Conservation (phyloP, 2,329 filamentous ascomycete genomes). For the Botrytis aclada region DNA sequence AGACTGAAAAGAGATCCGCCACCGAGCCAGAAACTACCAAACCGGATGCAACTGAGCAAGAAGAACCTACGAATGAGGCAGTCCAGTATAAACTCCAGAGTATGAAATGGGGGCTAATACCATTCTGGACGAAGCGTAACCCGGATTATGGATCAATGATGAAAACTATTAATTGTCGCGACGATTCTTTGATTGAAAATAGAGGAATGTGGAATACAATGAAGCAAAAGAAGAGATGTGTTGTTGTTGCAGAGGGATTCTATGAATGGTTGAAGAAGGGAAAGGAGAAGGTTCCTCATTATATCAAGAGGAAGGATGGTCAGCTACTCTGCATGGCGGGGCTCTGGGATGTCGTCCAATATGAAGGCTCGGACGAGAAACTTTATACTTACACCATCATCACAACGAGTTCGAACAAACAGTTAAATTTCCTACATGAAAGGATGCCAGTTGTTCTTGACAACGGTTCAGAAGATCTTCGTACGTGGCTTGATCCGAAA, state of each 20-base stretch:
- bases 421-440: slow-evolving; percentile 84
- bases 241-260: slow-evolving; percentile 87
- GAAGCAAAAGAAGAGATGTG: slow-evolving; percentile 84
- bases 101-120: slow-evolving; percentile 95
- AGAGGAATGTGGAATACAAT: slow-evolving; percentile 89
- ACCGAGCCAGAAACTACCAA: slow-evolving; percentile 19
- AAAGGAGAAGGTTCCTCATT: slow-evolving; percentile 83
- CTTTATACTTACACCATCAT: slow-evolving; percentile 91
- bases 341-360: slow-evolving; percentile 84
- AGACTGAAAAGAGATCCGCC: slow-evolving; percentile 27
- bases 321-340: slow-evolving; percentile 82
- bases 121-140: slow-evolving; percentile 85
- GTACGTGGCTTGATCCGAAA: slow-evolving; percentile 74
- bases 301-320: slow-evolving; percentile 75
- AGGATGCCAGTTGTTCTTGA: slow-evolving; percentile 95
- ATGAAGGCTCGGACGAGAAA: slow-evolving; percentile 68
- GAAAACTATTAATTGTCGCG: slow-evolving; percentile 92
- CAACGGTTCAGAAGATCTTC: slow-evolving; percentile 66
- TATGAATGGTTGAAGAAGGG: slow-evolving; percentile 91
- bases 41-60: neutral
- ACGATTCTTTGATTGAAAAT: slow-evolving; percentile 74
- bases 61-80: slow-evolving; percentile 25
- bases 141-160: slow-evolving; percentile 75
- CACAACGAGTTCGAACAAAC: slow-evolving; percentile 80
- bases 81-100: slow-evolving; percentile 77